Conservation (phyloP, 2,329 filamentous ascomycete species). For the Aspergillus fumigatus region DNA sequence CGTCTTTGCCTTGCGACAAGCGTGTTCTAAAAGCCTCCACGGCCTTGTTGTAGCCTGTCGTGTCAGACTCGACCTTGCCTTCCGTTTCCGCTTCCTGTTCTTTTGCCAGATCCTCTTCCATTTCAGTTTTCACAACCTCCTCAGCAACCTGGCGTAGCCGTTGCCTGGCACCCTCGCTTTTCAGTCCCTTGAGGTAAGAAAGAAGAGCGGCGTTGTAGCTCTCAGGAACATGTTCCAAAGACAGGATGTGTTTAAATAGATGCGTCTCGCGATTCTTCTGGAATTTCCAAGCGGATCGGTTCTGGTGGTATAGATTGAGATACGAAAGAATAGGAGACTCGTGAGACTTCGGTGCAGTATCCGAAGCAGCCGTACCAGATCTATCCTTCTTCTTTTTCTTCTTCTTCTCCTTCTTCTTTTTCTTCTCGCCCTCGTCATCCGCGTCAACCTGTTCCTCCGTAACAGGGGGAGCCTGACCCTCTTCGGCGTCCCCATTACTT, state of each 20-base stretch:
- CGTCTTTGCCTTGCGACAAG: slow-evolving; percentile 23
- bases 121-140: slow-evolving; percentile 47
- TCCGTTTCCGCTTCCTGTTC: slow-evolving; percentile 7
- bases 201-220: slow-evolving; percentile 66
- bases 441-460: slow-evolving; percentile 22
- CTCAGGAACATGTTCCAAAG: slow-evolving; percentile 65
- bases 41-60: slow-evolving; percentile 45
- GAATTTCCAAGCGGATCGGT: slow-evolving; percentile 80
- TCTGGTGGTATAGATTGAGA: slow-evolving; percentile 67
- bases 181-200: slow-evolving; percentile 73
- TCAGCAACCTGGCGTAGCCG: slow-evolving; percentile 63
- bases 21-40: slow-evolving; percentile 44
- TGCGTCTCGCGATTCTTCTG: slow-evolving; percentile 89
- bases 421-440: slow-evolving; percentile 26
- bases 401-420: slow-evolving; percentile 29
- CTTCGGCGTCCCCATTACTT: slow-evolving; percentile 40
- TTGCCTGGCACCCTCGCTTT: slow-evolving; percentile 65
- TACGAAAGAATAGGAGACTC: slow-evolving; percentile 65
- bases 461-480: neutral
- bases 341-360: slow-evolving; percentile 17
- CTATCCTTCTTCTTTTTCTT: slow-evolving; percentile 17
- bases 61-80: slow-evolving; percentile 14
- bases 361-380: slow-evolving; percentile 6
- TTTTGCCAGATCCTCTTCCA: slow-evolving; percentile 36
- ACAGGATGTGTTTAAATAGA: slow-evolving; percentile 77